These are phyloP conservation scores for Geosmithia flava DNA, from an alignment of 2,329 filamentous ascomycete genomes.

Conservation along the genomic window DNA sequence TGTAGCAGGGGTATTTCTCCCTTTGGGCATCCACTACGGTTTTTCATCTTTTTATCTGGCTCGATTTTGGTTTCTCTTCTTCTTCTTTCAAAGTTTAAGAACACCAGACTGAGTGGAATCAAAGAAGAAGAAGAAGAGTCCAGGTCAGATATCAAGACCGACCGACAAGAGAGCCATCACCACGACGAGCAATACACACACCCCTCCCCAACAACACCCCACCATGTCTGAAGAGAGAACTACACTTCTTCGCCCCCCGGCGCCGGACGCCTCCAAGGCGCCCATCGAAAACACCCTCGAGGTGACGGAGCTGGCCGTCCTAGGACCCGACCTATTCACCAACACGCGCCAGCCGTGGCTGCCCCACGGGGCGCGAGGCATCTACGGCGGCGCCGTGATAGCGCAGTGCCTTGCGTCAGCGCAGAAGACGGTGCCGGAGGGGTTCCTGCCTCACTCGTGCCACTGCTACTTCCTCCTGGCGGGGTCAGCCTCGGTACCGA, in stretches of 20 bases:
- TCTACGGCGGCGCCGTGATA: slow-evolving; percentile 89
- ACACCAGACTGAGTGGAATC: no score
- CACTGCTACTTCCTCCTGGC: slow-evolving; percentile 98
- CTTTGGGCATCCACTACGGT: no score
- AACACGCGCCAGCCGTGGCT: slow-evolving; percentile 90
- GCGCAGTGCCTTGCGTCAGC: slow-evolving; percentile 83
- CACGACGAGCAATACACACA: no score
- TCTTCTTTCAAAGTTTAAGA: no score
- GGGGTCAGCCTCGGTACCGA: slow-evolving; percentile 70
- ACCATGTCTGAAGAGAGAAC: slow-evolving; percentile 14
- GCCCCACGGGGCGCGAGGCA: slow-evolving; percentile 79
- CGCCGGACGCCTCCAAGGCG: slow-evolving; percentile 58
- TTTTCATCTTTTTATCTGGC: no score
- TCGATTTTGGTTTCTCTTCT: no score
- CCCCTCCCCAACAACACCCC: no score
- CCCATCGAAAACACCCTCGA: slow-evolving; percentile 85
- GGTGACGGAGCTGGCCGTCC: slow-evolving; percentile 63
- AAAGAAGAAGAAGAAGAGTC: no score
- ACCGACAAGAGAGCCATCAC: no score
- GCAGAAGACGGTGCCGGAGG: slow-evolving; percentile 68
- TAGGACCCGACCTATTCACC: slow-evolving; percentile 82
- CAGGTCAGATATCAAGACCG: no score
- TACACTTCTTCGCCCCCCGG: slow-evolving; percentile 55
- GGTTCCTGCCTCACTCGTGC: slow-evolving; percentile 87
- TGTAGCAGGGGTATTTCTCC: no score